These are phyloP conservation scores for Myxozyma mucilagina DNA, from an alignment of 805 yeast species.

Conservation along the genomic window DNA sequence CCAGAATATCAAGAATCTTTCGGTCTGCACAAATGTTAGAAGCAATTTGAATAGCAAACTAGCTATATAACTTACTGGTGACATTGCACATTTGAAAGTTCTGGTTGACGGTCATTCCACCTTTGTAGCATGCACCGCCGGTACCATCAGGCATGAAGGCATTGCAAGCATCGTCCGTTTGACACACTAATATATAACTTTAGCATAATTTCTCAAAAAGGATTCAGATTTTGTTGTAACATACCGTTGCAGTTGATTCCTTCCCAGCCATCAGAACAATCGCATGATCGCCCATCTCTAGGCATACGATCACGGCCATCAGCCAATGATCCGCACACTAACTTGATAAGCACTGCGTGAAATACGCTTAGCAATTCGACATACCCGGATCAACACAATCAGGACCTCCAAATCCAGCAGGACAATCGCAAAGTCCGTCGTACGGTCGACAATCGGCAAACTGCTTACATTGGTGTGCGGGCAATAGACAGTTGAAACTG, in stretches of 20 bases:
- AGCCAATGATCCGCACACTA: slow-evolving; percentile 72
- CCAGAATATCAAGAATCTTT: slow-evolving; percentile 76
- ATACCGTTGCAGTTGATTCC: slow-evolving; percentile 81
- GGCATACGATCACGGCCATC: slow-evolving; percentile 63
- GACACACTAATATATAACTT: slow-evolving; percentile 52
- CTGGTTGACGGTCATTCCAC: slow-evolving; percentile 77
- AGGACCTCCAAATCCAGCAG: slow-evolving; percentile 88
- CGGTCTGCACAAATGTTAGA: slow-evolving; percentile 38
- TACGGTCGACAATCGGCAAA: slow-evolving; percentile 83
- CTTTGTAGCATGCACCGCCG: slow-evolving; percentile 83
- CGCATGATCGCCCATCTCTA: slow-evolving; percentile 56
- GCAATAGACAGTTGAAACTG: slow-evolving; percentile 89
- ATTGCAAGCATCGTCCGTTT: slow-evolving; percentile 71
- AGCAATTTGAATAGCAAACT: background rate
- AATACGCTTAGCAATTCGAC: slow-evolving; percentile 32
- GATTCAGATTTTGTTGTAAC: background rate
- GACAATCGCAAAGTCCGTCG: slow-evolving; percentile 90
- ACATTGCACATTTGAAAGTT: slow-evolving; percentile 93
- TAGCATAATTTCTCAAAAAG: background rate
- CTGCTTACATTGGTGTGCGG: slow-evolving; percentile 87
- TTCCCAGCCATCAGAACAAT: slow-evolving; percentile 83
- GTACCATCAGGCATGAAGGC: slow-evolving; percentile 83
- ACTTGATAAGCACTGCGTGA: background rate
- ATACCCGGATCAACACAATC: slow-evolving; percentile 77
- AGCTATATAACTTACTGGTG: slow-evolving; percentile 49